Evolutionary conservation across 164 flowering plant genomes (phyloP), one percentile per base, ranked within the genome.

Genomic region (grape (Vitis vinifera)): DNA sequence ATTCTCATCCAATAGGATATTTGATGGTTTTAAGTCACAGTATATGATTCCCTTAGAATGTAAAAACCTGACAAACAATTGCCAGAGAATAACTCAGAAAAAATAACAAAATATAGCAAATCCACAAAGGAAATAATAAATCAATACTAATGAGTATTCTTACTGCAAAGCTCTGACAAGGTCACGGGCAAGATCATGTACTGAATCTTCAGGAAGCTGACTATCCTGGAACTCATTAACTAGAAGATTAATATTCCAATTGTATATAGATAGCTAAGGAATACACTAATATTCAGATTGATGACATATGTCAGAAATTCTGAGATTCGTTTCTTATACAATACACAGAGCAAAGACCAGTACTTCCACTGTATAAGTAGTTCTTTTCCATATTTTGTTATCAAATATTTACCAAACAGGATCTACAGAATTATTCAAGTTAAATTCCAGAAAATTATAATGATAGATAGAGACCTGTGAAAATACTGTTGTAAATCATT

Each of bases 21-120:
- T 96, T 71, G 98, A 93, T 63, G 99, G 99, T 73, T 96, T 96
- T 60, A 96, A 71, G 76, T 96, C 99, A 80, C 97, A 87, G 76
- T 96, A 96, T 55, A 93, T 88, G 37, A 91, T 87, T 66, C 99
- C 99, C 68, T 89, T 89, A 16, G 99, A 92, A 71, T 96, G 99
- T 68, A 93, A 84, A 72, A 76, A 96, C 80, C 99, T 96, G 85
- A 76, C 16, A 67, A 61, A 27, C 53, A 11, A 63, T 53, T n/a
- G 12, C 9, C 50, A 48, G 51, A 62, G 55, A 15, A 71, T n/a
- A 60, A 73, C 58, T 55, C 3, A 61, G 66, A 63, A 65, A 47
- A 71, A 63, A 68, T 65, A 68, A 55, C 7, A 66, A 37, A 23
- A 37, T 59, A 23, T 29, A 66, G 17, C 29, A 67, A 4, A 30